phyloP scores from a whole-genome alignment of 345 rosid species.

The Boechera divaricarpa region DNA sequence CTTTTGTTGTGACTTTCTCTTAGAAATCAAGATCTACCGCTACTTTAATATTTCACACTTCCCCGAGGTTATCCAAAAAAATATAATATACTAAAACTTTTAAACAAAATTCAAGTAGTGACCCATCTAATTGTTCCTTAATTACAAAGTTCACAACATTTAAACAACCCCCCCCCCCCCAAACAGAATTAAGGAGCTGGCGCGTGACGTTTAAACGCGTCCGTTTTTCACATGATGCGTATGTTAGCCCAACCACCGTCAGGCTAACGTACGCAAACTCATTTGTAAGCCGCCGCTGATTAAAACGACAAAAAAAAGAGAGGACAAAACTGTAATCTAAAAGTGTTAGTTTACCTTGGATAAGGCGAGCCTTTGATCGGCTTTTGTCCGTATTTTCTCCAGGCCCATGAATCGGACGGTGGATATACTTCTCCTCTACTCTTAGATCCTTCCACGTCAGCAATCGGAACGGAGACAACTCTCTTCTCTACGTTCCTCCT shows the following conservation, averaged over 20 bases:
- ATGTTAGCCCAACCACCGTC: constrained; percentile 42
- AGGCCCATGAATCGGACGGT: constrained; percentile 87
- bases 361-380: constrained; percentile 87
- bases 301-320: constrained; percentile 1
- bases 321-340: constrained; percentile 29
- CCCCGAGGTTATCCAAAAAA: constrained; percentile 27
- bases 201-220: constrained; percentile 33
- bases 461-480: constrained; percentile 72
- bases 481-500: constrained; percentile 61
- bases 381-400: constrained; percentile 86
- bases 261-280: constrained; percentile 34
- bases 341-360: constrained; percentile 57
- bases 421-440: constrained; percentile 64
- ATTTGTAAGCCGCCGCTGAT: constrained; percentile 29
- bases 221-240: constrained; percentile 23
- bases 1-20: constrained; percentile 19
- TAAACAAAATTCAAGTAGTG: neutral
- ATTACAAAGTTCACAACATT: neutral
- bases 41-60: constrained; percentile 31
- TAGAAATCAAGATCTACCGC: constrained; percentile 34
- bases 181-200: constrained; percentile 5
- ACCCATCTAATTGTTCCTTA: constrained; percentile 6
- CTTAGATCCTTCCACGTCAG: constrained; percentile 61
- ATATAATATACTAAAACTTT: constrained; percentile 8
- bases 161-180: neutral